These are phyloP conservation scores for Darksidea phi DNA, from an alignment of 495 filamentous ascomycete genomes.

Conservation along the genomic window DNA sequence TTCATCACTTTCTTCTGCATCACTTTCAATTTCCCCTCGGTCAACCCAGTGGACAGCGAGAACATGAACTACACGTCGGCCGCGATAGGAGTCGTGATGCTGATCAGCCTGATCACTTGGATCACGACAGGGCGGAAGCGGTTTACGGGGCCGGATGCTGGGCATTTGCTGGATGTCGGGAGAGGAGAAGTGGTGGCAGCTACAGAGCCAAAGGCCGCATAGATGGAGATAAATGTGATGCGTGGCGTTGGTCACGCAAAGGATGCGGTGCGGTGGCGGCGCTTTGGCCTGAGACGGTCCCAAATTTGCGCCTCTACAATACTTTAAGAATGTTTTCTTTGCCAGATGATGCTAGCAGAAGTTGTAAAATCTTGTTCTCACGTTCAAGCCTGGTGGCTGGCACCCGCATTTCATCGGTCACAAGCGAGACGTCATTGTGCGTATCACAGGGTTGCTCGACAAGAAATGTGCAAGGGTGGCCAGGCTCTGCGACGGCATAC, in stretches of 20 bases:
- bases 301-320: too few species aligned
- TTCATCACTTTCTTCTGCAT: conserved; percentile 56
- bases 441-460: neutral
- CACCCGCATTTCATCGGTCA: neutral
- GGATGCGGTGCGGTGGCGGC: too few species aligned
- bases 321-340: too few species aligned
- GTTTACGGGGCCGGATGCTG: conserved; percentile 51
- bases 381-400: neutral
- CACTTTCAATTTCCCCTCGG: conserved; percentile 59
- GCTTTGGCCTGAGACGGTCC: too few species aligned
- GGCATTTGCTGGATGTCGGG: conserved; percentile 18
- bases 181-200: conserved; percentile 26
- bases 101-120: conserved; percentile 56
- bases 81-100: conserved; percentile 54
- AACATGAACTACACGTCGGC: conserved; percentile 63
- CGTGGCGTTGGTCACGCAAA: conserved; percentile 2
- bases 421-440: conserved; percentile 4
- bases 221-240: conserved; percentile 1
- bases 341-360: too few species aligned
- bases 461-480: neutral
- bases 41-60: conserved; percentile 50
- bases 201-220: conserved; percentile 17
- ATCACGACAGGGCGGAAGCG: conserved; percentile 51
- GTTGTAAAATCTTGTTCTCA: too few species aligned
- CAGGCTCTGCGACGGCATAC: neutral